Evolutionary conservation across 2,329 filamentous ascomycete species (phyloP), one percentile per base, ranked within the genome.

Genomic region (Arachnomyces sp.): DNA sequence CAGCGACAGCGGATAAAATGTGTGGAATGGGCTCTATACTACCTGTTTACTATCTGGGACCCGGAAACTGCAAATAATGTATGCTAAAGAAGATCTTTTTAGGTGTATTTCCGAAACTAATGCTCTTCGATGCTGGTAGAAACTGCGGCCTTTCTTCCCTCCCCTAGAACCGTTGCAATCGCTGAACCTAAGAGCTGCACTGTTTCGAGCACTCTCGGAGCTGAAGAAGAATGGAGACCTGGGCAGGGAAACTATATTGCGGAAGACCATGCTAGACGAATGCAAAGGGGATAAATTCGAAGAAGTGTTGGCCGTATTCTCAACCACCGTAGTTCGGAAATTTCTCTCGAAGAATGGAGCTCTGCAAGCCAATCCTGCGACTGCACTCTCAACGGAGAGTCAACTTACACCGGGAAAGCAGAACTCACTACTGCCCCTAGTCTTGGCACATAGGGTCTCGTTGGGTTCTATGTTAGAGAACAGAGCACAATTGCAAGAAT

Each of bases 261-360:
- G 92, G 38, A 95, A 94, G 67, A 94, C 87, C 0, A 94, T 95
- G 85, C 70, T 98, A 38, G 92, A 98, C 57, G 90, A 98, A 53
- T 98, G 92, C 65, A 89, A 84, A 49, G 90, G 90, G 4, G 88
- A 94, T 40, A 81, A 86, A 47, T 77, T 96, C 40, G 88, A 89
- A 57, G 92, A 98, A 56, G 67, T 94, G 1, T 71, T 96, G 18
- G 79, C 86, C 2, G 72, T 79, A 0, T 93, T 98, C 53, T 95
- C 90, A 1, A 84, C 84, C 11, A 76, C 79, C 0, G 88, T 94
- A 1, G 61, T 96, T 46, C 84, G 84, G 55, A 87, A 82, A 54
- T 62, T 76, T 1, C 63, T 84, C 1, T 66, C 71, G 31, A 57
- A 67, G 30, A 51, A 59, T 31, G 58, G 60, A 14, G 61, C 63